These are phyloP conservation scores for Lithohypha guttulata DNA, from an alignment of 2,329 filamentous ascomycete genomes.

Conservation along the genomic window DNA sequence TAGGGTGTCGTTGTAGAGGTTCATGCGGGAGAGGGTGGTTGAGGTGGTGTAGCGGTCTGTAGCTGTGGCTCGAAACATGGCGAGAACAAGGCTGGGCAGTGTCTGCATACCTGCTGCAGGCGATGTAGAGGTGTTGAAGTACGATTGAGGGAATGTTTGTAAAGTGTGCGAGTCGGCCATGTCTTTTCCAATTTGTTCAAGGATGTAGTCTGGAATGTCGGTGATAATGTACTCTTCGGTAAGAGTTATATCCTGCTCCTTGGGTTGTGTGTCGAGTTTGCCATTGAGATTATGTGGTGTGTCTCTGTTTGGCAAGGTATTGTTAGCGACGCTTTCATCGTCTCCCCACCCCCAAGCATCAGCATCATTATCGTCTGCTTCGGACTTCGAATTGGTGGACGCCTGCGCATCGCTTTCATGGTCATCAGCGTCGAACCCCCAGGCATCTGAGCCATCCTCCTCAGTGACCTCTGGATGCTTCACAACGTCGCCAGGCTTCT, in stretches of 20 bases:
- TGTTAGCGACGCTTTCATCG: constrained; percentile 38
- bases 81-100: constrained; percentile 37
- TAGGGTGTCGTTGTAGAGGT: constrained; percentile 54
- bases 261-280: not conserved
- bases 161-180: constrained; percentile 33
- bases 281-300: constrained; percentile 10
- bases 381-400: constrained; percentile 12
- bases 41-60: constrained; percentile 36
- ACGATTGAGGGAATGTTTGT: constrained; percentile 28
- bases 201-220: constrained; percentile 67
- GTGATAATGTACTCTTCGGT: constrained; percentile 83
- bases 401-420: constrained; percentile 9
- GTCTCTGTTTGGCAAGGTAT: constrained; percentile 10
- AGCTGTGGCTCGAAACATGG: constrained; percentile 41
- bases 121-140: constrained; percentile 21
- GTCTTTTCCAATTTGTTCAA: constrained; percentile 33
- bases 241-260: constrained; percentile 58
- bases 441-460: constrained; percentile 35
- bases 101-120: constrained; percentile 35
- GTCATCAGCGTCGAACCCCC: constrained; percentile 39
- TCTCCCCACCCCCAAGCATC: constrained; percentile 86
- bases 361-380: constrained; percentile 30
- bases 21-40: constrained; percentile 46
- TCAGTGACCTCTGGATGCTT: constrained; percentile 37
- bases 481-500: not conserved